Evolutionary conservation across 208 protist species (phyloP), one percentile per base, ranked within the genome.

Genomic region (Leishmania tarentolae): DNA sequence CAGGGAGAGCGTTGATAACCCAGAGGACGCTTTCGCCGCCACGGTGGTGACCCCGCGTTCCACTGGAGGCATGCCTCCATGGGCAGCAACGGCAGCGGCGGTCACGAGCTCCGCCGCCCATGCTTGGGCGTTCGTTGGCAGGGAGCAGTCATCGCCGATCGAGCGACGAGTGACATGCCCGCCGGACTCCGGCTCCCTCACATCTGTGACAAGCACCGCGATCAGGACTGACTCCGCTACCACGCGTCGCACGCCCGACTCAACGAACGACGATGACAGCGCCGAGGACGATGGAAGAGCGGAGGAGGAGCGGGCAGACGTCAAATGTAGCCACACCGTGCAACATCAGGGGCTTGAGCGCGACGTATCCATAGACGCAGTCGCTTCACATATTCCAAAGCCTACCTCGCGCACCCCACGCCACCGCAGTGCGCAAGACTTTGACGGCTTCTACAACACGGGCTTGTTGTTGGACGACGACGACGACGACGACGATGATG

Each of bases 361-460:
- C 11, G 3, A 3, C 28, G 42, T 11, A 37, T 19, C 42, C 24
- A 28, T 2, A 31, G 19, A 1, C 0, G 42, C 68, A 4, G 11
- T 17, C 3, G 46, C 72, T 37, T 59, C 73, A 57, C 40, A 46
- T 40, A 21, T 47, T 1, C 53, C 44, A 9, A 21, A 19, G 42
- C 31, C 63, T 31, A 50, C 47, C 50, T 52, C 47, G 44, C 24
- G 46, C 21, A 24, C 61, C 35, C 40, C 63, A 35, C 61, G 24
- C 63, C 44, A n/a, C 24, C 76, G 31, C 63, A 37, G 35, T 42
- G 57, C 57, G 31, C 76, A 53, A 7, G 82, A 86, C 31, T 47
- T 35, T 0, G 82, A 82, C 19, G 82, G 82, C 17, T 86, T 86
- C 46, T 86, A 82, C 57, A 69, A 76, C 42, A 86, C 78, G 11